A percentile compares a stretch with the other conserved stretches of the same genome.
Evolutionary conservation across 1,139 yeast genomes (phyloP).

Genomic region (Geotrichum candidum): DNA sequence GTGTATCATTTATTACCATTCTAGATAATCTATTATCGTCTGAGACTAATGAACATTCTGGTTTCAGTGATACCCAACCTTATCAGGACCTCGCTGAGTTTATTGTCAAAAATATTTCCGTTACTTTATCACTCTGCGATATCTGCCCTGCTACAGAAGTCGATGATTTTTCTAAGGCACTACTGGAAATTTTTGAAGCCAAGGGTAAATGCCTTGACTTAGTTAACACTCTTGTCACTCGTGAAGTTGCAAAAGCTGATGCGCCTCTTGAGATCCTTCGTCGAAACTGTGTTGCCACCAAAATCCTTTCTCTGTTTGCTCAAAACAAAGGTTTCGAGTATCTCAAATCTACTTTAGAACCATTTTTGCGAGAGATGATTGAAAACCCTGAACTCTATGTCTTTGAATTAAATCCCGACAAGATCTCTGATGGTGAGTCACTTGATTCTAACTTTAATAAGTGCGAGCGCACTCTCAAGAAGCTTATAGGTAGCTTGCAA

Average conservation of each 20-base stretch:
- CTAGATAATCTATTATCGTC: constrained; percentile 57
- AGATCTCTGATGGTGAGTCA: constrained; percentile 38
- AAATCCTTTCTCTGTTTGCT: constrained; percentile 66
- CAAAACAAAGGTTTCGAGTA: constrained; percentile 60
- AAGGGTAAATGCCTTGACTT: constrained; percentile 51
- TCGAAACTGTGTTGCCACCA: constrained; percentile 76
- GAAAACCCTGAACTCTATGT: constrained; percentile 52
- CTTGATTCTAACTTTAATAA: constrained; percentile 43
- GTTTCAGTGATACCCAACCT: constrained; percentile 30
- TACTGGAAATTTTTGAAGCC: constrained; percentile 54
- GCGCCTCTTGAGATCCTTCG: constrained; percentile 70
- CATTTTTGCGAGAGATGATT: constrained; percentile 50
- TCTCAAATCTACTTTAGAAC: constrained; percentile 48
- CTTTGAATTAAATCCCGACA: constrained; percentile 47
- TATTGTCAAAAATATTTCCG: constrained; percentile 19
- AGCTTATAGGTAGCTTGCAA: constrained; percentile 52
- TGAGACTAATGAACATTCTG: constrained; percentile 28
- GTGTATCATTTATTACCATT: constrained; percentile 70
- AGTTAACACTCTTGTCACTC: constrained; percentile 51
- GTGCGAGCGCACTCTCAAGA: constrained; percentile 53
- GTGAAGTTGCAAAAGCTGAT: constrained; percentile 56
- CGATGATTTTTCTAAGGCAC: constrained; percentile 66
- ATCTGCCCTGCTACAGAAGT: constrained; percentile 60
- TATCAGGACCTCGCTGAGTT: constrained; percentile 32
- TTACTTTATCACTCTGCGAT: constrained; percentile 28